phyloP scores from a whole-genome alignment of 345 rosid genomes.

The Eucalyptus paniculata region DNA sequence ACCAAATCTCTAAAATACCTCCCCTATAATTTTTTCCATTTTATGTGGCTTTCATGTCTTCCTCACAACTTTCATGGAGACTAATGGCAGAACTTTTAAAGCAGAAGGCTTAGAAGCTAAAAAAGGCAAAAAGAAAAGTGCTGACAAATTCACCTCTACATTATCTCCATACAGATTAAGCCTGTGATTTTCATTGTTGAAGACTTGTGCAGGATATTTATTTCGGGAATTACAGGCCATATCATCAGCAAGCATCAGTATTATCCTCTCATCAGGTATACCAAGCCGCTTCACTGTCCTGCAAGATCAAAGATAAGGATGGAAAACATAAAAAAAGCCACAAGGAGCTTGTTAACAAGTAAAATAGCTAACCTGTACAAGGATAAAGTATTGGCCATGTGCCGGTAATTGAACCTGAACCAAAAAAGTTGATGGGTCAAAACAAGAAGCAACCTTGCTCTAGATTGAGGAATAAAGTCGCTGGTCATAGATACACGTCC shows the following conservation, averaged over 20 bases:
- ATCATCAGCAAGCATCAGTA: slow-evolving; percentile 96
- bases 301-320: slow-evolving; percentile 1
- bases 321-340: background rate
- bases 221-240: slow-evolving; percentile 98
- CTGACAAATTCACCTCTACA: slow-evolving; percentile 55
- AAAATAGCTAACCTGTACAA: slow-evolving; percentile 54
- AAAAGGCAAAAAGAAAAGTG: background rate
- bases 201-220: slow-evolving; percentile 93
- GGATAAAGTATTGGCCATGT: slow-evolving; percentile 95
- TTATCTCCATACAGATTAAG: slow-evolving; percentile 98
- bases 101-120: background rate
- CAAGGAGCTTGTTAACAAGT: background rate
- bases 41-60: background rate
- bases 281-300: slow-evolving; percentile 97
- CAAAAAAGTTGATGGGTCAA: background rate
- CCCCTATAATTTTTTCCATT: background rate
- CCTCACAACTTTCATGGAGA: background rate
- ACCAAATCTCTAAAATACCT: background rate
- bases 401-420: slow-evolving; percentile 96
- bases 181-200: slow-evolving; percentile 89
- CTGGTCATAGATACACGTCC: background rate
- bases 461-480: background rate
- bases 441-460: background rate
- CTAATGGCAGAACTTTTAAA: background rate
- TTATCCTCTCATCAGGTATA: slow-evolving; percentile 92